A percentile compares a stretch with the other conserved stretches of the same genome.
Conservation (phyloP, 2,329 filamentous ascomycete species). For the Aspergillus oerlinghausenensis region DNA sequence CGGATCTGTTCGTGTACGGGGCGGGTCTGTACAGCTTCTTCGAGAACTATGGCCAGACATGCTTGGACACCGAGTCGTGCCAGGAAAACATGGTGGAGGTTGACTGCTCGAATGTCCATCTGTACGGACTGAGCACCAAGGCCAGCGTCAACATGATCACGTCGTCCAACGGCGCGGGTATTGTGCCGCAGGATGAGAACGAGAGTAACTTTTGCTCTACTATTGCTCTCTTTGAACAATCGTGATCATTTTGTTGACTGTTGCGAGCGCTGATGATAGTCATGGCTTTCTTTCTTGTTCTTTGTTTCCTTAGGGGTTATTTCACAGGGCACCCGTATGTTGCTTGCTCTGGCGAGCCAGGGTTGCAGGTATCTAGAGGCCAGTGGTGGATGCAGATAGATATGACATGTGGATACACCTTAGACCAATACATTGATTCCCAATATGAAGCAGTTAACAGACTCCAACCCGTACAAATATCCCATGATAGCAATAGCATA, state of each 20-base stretch:
- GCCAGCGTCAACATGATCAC: constrained; percentile 70
- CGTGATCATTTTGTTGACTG: constrained; percentile 1
- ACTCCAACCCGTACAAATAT: no score
- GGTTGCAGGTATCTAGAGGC: not conserved
- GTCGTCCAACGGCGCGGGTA: constrained; percentile 27
- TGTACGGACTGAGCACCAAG: constrained; percentile 71
- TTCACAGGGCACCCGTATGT: not conserved
- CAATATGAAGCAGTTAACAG: not conserved
- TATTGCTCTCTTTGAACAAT: constrained; percentile 40
- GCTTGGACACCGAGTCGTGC: constrained; percentile 63
- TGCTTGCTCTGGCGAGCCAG: not conserved
- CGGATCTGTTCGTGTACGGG: constrained; percentile 65
- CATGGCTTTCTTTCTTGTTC: not conserved
- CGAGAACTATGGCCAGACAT: constrained; percentile 71
- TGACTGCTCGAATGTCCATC: constrained; percentile 58
- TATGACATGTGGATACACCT: not conserved
- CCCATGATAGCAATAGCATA: no score
- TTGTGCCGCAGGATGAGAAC: constrained; percentile 39
- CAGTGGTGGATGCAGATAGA: not conserved
- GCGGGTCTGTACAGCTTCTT: constrained; percentile 79
- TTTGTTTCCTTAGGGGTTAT: not conserved
- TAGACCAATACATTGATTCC: not conserved
- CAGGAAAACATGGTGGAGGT: constrained; percentile 74
- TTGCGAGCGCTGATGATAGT: not conserved
- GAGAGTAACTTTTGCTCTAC: constrained; percentile 42